phyloP scores from a whole-genome alignment of 257 asterid genomes.

The Oldenlandia corymbosa region DNA sequence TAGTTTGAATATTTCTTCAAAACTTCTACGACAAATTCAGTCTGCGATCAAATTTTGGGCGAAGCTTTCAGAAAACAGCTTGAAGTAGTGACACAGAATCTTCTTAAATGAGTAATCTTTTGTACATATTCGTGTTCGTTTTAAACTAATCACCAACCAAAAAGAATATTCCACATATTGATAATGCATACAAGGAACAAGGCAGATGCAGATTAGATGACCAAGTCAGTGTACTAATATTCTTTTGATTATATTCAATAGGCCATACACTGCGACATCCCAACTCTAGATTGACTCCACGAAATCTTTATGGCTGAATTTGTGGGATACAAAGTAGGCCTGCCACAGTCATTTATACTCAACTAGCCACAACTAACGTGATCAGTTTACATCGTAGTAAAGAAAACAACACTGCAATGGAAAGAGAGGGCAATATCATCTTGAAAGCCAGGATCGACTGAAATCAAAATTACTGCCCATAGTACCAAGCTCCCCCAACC shows the following conservation, averaged over 20 bases:
- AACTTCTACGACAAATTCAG: neutral
- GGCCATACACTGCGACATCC: neutral
- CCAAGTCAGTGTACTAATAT: neutral
- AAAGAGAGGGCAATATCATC: neutral
- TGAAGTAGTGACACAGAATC: neutral
- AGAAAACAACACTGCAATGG: neutral
- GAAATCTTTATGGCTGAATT: neutral
- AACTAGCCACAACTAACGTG: neutral
- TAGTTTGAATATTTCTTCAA: neutral
- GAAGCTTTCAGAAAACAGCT: conserved; percentile 1
- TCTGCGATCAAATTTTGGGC: neutral
- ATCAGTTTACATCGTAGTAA: neutral
- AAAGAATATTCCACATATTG: too few species aligned
- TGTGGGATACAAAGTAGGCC: neutral
- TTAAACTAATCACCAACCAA: too few species aligned
- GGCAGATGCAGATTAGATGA: neutral
- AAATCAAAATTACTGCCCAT: conserved; percentile 50
- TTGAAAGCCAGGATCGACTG: neutral
- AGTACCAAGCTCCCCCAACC: conserved; percentile 94
- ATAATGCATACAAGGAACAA: too few species aligned
- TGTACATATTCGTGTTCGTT: too few species aligned
- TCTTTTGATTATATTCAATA: neutral
- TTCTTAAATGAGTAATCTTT: too few species aligned
- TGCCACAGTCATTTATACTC: neutral
- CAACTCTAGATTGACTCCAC: neutral